These are phyloP conservation scores for Leptodermis oblonga DNA, from an alignment of 257 asterid genomes.

Conservation along the genomic window DNA sequence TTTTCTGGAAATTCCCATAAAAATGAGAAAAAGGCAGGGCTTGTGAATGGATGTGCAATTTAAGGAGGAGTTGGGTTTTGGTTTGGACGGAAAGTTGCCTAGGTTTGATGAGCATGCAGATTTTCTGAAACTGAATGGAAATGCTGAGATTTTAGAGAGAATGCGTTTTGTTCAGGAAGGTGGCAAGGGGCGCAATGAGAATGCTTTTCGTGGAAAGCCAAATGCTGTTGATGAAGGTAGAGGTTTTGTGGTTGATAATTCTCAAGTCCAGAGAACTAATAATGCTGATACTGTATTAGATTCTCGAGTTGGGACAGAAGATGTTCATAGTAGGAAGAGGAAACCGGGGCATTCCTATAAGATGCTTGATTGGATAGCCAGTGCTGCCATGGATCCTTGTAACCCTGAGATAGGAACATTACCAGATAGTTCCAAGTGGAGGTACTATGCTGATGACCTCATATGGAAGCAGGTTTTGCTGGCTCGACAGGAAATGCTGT, in stretches of 20 bases:
- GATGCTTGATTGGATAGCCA: constrained; percentile 56
- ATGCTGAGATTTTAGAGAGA: constrained; percentile 15
- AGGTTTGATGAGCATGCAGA: constrained; percentile 22
- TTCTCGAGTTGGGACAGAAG: constrained; percentile 14
- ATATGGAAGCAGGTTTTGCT: constrained; percentile 66
- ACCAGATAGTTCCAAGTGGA: constrained; percentile 72
- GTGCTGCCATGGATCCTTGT: constrained; percentile 66
- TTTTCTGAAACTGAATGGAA: constrained; percentile 15
- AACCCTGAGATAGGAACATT: constrained; percentile 39
- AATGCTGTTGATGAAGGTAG: background rate
- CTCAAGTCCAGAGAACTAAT: background rate
- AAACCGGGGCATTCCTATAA: constrained; percentile 35
- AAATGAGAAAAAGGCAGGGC: constrained; percentile 31
- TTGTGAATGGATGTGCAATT: constrained; percentile 17
- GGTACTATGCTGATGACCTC: constrained; percentile 43
- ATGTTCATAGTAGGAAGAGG: constrained; percentile 41
- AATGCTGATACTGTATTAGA: constrained; percentile 9
- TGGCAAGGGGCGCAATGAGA: background rate
- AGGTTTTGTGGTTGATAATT: background rate
- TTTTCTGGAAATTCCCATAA: constrained; percentile 30
- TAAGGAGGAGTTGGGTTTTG: constrained; percentile 23
- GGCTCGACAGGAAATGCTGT: constrained; percentile 54
- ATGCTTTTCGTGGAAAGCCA: constrained; percentile 1
- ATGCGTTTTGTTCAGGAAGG: background rate
- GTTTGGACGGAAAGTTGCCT: constrained; percentile 7